Conservation (phyloP, 2,329 filamentous ascomycete species). For the Coniochaeta sp. region DNA sequence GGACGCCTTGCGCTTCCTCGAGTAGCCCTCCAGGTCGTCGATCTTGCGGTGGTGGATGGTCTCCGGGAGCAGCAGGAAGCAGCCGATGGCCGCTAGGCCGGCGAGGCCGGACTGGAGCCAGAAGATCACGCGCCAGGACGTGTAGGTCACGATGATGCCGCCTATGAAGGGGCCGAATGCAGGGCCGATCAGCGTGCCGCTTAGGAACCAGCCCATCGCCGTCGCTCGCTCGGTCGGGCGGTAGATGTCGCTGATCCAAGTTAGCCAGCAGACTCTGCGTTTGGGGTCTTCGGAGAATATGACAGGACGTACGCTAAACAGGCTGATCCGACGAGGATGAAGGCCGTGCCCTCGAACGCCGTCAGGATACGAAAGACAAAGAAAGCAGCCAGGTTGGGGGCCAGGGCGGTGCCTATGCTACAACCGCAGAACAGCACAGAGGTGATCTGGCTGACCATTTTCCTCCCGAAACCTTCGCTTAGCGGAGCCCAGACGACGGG, state of each 20-base stretch:
- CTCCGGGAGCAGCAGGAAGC: conserved; percentile 57
- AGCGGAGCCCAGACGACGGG: conserved; percentile 62
- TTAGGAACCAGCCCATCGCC: conserved; percentile 59
- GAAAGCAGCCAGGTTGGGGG: conserved; percentile 58
- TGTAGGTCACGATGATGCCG: conserved; percentile 63
- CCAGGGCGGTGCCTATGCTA: conserved; percentile 57
- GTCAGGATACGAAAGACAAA: conserved; percentile 64
- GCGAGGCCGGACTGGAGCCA: conserved; percentile 61
- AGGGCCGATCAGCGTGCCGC: conserved; percentile 59
- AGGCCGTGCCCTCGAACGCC: conserved; percentile 63
- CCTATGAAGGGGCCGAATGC: conserved; percentile 57
- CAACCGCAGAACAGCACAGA: conserved; percentile 55
- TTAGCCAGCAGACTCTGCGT: not conserved
- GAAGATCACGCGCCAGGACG: conserved; percentile 61
- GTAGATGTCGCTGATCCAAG: conserved; percentile 36
- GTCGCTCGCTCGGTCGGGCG: conserved; percentile 57
- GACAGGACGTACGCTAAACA: conserved; percentile 41
- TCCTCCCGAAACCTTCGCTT: conserved; percentile 48
- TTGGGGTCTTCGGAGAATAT: not conserved
- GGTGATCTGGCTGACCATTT: conserved; percentile 45
- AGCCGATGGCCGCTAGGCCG: conserved; percentile 44
- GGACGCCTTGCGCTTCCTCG: conserved; percentile 30
- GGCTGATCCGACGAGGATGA: conserved; percentile 59
- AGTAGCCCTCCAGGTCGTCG: conserved; percentile 44
- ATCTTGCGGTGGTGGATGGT: conserved; percentile 55